These are phyloP conservation scores for Solanum hybrid DNA, from an alignment of 305 asterid species.

Conservation along the genomic window DNA sequence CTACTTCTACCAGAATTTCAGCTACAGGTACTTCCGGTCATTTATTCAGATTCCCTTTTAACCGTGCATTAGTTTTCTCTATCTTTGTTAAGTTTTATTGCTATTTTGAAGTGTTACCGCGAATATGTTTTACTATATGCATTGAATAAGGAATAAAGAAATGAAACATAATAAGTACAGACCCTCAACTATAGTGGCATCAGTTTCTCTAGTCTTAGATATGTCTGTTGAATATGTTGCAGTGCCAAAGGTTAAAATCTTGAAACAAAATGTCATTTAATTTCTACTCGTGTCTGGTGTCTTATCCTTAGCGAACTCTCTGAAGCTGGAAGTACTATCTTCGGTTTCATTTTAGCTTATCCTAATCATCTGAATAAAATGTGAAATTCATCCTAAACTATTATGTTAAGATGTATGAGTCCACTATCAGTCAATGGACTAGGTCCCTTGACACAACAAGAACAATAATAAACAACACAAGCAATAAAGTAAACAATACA, in stretches of 20 bases:
- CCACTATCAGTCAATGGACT: background rate
- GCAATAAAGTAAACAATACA: background rate
- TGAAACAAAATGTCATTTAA: background rate
- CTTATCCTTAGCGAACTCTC: background rate
- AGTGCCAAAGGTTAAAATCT: background rate
- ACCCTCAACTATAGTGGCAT: background rate
- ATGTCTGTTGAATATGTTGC: background rate
- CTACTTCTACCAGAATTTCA: background rate
- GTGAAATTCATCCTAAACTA: background rate
- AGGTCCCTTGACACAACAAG: background rate
- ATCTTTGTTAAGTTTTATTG: background rate
- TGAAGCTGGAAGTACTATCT: background rate
- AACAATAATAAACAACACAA: background rate
- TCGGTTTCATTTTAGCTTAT: background rate
- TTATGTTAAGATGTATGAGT: background rate
- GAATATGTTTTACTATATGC: background rate
- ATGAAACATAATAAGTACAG: background rate
- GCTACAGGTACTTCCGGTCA: background rate
- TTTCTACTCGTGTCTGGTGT: background rate
- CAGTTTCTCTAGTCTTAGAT: background rate
- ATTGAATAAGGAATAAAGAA: background rate
- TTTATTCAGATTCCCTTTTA: background rate
- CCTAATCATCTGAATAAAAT: background rate
- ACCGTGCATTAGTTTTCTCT: background rate
- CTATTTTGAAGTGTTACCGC: background rate